Conservation (phyloP, 73 alveolate species). For the Tetrahymena borealis region DNA sequence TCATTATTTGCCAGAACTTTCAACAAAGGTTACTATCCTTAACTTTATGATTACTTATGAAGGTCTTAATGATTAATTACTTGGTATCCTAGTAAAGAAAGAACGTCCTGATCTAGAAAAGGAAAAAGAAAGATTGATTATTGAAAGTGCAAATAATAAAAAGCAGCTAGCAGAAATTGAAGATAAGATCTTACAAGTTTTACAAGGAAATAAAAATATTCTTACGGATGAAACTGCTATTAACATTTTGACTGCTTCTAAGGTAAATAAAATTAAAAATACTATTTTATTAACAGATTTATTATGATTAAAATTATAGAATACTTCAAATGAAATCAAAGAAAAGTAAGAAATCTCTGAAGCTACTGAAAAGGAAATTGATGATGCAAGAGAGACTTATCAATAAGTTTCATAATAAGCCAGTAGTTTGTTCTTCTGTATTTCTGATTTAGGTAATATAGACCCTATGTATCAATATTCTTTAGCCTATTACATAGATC, state of each 20-base stretch:
- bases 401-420: constrained; percentile 96
- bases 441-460: constrained; percentile 93
- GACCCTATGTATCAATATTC: constrained; percentile 99
- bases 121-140: constrained; percentile 91
- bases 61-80: constrained; percentile 96
- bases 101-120: constrained; percentile 99
- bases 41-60: constrained; percentile 98
- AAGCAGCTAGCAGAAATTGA: constrained; percentile 88
- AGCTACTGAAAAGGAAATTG: constrained; percentile 95
- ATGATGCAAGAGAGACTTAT: constrained; percentile 92
- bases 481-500: constrained; percentile 89
- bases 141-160: constrained; percentile 95
- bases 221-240: constrained; percentile 95
- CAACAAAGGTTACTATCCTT: constrained; percentile 91
- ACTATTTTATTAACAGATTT: constrained; percentile 10
- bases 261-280: constrained; percentile 34
- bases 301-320: constrained; percentile 88
- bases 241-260: constrained; percentile 87
- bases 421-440: constrained; percentile 94
- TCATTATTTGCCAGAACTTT: constrained; percentile 97
- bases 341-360: constrained; percentile 93
- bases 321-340: constrained; percentile 93
- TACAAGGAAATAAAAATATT: constrained; percentile 85
- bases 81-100: constrained; percentile 94
- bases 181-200: constrained; percentile 84